Base-by-base conservation (phyloP, 768 basidiomycete genomes). In the Cystoderma amianthinum region DNA sequence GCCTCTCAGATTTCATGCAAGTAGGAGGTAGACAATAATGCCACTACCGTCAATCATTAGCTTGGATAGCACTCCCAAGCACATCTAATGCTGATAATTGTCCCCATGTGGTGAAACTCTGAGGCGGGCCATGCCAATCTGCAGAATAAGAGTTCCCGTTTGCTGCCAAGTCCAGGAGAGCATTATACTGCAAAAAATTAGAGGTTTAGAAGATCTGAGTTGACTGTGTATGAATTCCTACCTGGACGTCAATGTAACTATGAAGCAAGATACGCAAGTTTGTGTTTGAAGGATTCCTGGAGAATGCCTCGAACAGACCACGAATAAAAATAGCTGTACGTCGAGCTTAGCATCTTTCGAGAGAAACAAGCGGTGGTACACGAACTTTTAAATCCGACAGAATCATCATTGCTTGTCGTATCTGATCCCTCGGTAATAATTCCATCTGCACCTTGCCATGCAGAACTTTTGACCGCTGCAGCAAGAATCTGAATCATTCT, bases 341-440 rank as follows among this genome's bases (percentile, higher is more conserved):
- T 17, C 6, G 12, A 3, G 10, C 19, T 22, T 10, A 32, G 12
- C 0, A 22, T 19, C 7, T 12, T 3, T 18, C n/a, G 13, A 17
- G 19, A 13, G 9, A 6, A 16, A 38, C 30, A 37, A 20, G 47
- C 51, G 13, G 10, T 20, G n/a, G n/a, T n/a, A n/a, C n/a, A n/a
- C n/a, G n/a, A n/a, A 70, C 76, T 66, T 61, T 77, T 78, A 56
- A 76, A 76, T 5, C 73, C 72, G 19, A 73, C 67, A 4, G 57
- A 62, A 43, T 76, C 73, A 41, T 73, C 67, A 42, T 74, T 64
- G 5, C 48, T 47, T 4, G 46, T 52, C 6, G 60, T 59, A 46
- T 62, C 65, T 7, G 67, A 56, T 16, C 72, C 74, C 52, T 78
- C 76, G 10, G 70, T 76, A 46, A 77, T 74, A 16, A 76, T 64